phyloP scores from a whole-genome alignment of 179 eudicot genomes.

The Spinacia oleracea region DNA sequence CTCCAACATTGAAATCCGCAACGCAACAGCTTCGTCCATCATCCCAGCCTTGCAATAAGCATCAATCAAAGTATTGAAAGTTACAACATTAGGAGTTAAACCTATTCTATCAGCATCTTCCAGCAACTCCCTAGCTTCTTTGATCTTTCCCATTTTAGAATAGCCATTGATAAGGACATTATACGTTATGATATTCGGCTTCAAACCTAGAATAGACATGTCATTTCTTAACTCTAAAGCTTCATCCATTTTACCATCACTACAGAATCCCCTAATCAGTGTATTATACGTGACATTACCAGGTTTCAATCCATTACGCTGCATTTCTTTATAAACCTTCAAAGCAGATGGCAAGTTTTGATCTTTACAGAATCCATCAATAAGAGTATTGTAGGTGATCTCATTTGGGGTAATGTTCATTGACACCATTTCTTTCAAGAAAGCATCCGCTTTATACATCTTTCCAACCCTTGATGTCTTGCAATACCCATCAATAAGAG shows the following conservation, averaged over 20 bases:
- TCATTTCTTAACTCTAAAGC: conserved; percentile 34
- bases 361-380: conserved; percentile 67
- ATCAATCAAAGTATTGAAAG: conserved; percentile 59
- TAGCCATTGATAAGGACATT: conserved; percentile 40
- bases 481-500: conserved; percentile 56
- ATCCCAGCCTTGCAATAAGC: conserved; percentile 52
- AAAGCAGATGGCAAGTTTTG: conserved; percentile 44
- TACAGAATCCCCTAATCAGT: conserved; percentile 52
- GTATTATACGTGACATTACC: conserved; percentile 44
- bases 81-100: conserved; percentile 32
- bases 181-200: conserved; percentile 37
- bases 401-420: conserved; percentile 47
- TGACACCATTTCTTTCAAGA: conserved; percentile 58
- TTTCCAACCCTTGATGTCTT: conserved; percentile 54
- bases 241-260: conserved; percentile 41
- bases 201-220: conserved; percentile 32
- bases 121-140: conserved; percentile 52
- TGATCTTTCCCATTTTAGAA: conserved; percentile 43
- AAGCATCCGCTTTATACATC: conserved; percentile 60
- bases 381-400: conserved; percentile 54
- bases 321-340: conserved; percentile 56
- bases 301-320: conserved; percentile 48
- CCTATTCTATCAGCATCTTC: conserved; percentile 39
- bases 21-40: conserved; percentile 48
- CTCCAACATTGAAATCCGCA: conserved; percentile 39